Base-by-base conservation (phyloP, 2,329 filamentous ascomycete species). In the Fusarium siculi region DNA sequence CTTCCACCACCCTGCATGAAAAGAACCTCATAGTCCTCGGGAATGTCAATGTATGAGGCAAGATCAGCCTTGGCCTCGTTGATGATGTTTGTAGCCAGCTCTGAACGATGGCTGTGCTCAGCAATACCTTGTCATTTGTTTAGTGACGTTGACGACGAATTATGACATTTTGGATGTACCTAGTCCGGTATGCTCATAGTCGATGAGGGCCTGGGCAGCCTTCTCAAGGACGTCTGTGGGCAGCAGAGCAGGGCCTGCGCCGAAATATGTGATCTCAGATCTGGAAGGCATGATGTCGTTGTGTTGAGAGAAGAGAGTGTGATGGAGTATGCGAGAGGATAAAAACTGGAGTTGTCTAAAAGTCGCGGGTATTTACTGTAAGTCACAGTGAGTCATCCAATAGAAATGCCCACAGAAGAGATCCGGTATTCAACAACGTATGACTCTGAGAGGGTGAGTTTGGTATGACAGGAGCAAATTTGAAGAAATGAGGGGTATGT, bases 1-100 rank as follows among this genome's bases (percentile, higher is more conserved):
- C 88, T 94, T 70, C 95, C 96, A 66, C 96, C 95, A 68, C 89
- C 93, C 81, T 96, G 93, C 87, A 97, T 92, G 82, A 97, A 96
- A 25, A 97, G 84, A 62, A 97, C 88, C 68, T 97, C 94, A 83
- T 98, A 97, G 81, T 93, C 91, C 74, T 92, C 89, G 7, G 95
- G 94, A 63, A 98, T 92, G 77, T 96, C 92, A 63, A 97, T 91
- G 75, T 93, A 92, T 28, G 85, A 85, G 40, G 88, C 87, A 16
- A 98, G 88, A 71, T 93, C 90, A 39, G 90, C 88, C 81, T 97
- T 96, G 71, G 94, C 89, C 73, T 93, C 88, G 71, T 93, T 91
- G 75, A 98, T 89, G 78, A 98, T 94, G 71, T 91, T 89, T 72
- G 90, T 89, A 32, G 96, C 96, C 49, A 93, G 88, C 69, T 89